Evolutionary conservation across 1,284 basidiomycete species (phyloP).

Genomic region (Athelia sp.): DNA sequence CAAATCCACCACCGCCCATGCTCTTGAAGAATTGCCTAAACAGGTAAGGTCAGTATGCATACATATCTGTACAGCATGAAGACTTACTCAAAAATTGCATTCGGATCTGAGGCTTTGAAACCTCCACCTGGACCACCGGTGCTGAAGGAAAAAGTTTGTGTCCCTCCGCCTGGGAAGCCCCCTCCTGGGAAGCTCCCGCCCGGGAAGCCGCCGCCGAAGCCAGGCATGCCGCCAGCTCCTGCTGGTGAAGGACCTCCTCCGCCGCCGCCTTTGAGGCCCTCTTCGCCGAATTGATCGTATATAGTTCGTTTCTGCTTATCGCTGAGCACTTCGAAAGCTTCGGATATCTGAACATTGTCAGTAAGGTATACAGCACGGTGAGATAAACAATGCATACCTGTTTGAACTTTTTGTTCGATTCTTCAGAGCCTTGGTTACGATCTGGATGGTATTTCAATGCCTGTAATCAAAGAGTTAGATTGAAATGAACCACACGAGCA

Average conservation of each 20-base stretch:
- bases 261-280: slow-evolving; percentile 80
- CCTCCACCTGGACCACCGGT: slow-evolving; percentile 47
- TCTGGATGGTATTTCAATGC: slow-evolving; percentile 93
- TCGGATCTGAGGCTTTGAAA: slow-evolving; percentile 79
- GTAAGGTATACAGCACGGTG: background rate
- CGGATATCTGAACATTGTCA: slow-evolving; percentile 60
- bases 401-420: slow-evolving; percentile 89
- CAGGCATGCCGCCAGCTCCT: slow-evolving; percentile 26
- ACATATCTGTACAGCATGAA: background rate
- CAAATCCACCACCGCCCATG: slow-evolving; percentile 39
- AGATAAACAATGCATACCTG: slow-evolving; percentile 47
- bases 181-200: slow-evolving; percentile 33
- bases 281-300: slow-evolving; percentile 96
- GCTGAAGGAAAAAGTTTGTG: slow-evolving; percentile 58
- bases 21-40: slow-evolving; percentile 64
- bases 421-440: slow-evolving; percentile 80
- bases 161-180: slow-evolving; percentile 48
- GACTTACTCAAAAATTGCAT: slow-evolving; percentile 87
- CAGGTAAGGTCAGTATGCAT: slow-evolving; percentile 15
- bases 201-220: slow-evolving; percentile 44
- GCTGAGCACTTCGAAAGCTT: slow-evolving; percentile 95
- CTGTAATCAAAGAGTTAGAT: slow-evolving; percentile 37
- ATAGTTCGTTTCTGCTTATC: slow-evolving; percentile 91
- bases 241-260: slow-evolving; percentile 44
- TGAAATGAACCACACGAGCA: no score